Evolutionary conservation across 2,329 filamentous ascomycete species (phyloP).

Genomic region (Claviceps capensis): DNA sequence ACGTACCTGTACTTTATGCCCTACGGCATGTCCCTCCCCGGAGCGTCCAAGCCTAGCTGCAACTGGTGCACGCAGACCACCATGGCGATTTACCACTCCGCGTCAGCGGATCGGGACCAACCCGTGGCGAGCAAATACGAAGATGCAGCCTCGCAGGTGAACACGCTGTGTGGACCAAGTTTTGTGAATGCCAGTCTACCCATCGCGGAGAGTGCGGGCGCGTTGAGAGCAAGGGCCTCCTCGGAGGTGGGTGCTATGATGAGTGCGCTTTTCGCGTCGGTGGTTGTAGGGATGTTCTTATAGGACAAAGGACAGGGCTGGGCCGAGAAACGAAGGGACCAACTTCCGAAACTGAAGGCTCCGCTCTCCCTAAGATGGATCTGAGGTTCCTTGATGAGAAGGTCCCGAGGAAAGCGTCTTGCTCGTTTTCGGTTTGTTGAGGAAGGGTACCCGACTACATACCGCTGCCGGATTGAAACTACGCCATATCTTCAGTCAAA

Average conservation of each 20-base stretch:
- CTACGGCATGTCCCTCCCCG: slow-evolving; percentile 58
- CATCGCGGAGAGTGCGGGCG: slow-evolving; percentile 13
- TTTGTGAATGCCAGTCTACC: slow-evolving; percentile 46
- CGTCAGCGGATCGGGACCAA: slow-evolving; percentile 50
- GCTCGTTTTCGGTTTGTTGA: no score
- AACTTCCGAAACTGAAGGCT: no score
- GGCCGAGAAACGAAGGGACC: no score
- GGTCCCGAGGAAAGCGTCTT: no score
- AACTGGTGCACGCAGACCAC: slow-evolving; percentile 62
- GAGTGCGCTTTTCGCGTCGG: slow-evolving; percentile 7
- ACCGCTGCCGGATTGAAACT: no score
- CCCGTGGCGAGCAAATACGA: slow-evolving; percentile 57
- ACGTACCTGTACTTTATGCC: slow-evolving; percentile 78
- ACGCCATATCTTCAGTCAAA: no score
- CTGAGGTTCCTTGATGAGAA: no score
- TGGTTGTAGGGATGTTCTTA: slow-evolving; percentile 6
- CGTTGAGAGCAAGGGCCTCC: slow-evolving; percentile 5
- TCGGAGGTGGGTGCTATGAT: slow-evolving; percentile 6
- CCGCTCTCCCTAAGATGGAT: no score
- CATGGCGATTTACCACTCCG: slow-evolving; percentile 66
- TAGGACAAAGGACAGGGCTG: no score
- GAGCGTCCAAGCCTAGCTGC: slow-evolving; percentile 57
- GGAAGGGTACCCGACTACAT: no score
- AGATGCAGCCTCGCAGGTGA: slow-evolving; percentile 57
- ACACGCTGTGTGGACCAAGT: slow-evolving; percentile 45